Evolutionary conservation across 2,329 filamentous ascomycete species (phyloP), one percentile per base, ranked within the genome.

Genomic region (Lasiodiplodia gonubiensis): DNA sequence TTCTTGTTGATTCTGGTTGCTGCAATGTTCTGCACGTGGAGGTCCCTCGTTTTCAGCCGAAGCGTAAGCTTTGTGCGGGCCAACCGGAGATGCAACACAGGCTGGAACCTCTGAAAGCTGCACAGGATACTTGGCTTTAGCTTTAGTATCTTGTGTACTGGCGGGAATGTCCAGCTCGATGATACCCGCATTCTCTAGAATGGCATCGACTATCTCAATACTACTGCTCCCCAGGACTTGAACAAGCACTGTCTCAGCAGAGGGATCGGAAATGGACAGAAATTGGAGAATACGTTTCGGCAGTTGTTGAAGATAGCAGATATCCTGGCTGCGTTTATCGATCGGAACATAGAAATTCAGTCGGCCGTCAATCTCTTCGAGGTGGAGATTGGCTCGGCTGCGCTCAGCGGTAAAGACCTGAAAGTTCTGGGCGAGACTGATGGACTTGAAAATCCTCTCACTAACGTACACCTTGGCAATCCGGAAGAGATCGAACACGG

Each of bases 271-370:
- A 1, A 63, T 11, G 1, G 42, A 35, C 12, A 63, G 12, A 1
- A 63, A 63, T 0, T 2, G 12, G 6, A 63, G 30, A n/a, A 63
- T 1, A 4, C 18, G 27, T 14, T 25, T 63, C 8, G 59, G 59
- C 3, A 63, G 42, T 2, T 63, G 16, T 21, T 63, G 59, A 12
- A 63, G 59, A 21, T 49, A 63, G 42, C 59, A 63, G 14, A 49
- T 6, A 2, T 63, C 59, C 30, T 16, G 35, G 5, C 21, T 5
- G 11, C 37, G 25, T 18, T 37, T 37, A 4, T 63, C 42, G 5
- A 21, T 16, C 4, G 39, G 42, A 12, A 63, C 42, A 18, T 23
- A 63, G 0, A 63, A 8, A 2, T 51, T 21, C n/a, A 63, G 30
- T 2, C 25, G 39, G 2, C 30, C 42, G 2, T 33, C 42, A 4